Percentiles rank a stretch among this genome's conserved stretches.
phyloP scores from a whole-genome alignment of 805 yeast genomes.

The Zygosaccharomyces bisporus region DNA sequence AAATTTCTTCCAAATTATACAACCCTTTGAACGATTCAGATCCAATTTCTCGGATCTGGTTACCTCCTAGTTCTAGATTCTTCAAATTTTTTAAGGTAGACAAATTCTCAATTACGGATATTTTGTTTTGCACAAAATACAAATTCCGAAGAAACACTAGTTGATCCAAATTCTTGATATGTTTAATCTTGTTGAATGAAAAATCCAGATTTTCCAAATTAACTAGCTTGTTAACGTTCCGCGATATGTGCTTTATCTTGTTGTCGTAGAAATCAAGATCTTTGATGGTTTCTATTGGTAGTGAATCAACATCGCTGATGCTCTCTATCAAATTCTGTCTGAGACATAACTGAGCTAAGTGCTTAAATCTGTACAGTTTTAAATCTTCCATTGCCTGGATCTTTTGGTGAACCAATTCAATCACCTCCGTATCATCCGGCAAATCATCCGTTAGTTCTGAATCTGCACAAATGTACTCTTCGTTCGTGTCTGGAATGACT shows the following conservation, averaged over 20 bases:
- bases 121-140: slow-evolving; percentile 86
- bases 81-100: slow-evolving; percentile 52
- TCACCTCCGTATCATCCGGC: slow-evolving; percentile 53
- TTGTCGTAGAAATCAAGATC: slow-evolving; percentile 91
- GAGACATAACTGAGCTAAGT: slow-evolving; percentile 60
- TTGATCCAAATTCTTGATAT: slow-evolving; percentile 71
- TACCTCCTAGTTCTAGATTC: slow-evolving; percentile 89
- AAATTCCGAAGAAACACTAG: slow-evolving; percentile 61
- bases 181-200: slow-evolving; percentile 84
- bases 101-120: slow-evolving; percentile 65
- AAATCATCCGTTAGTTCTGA: slow-evolving; percentile 55
- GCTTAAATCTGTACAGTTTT: slow-evolving; percentile 51
- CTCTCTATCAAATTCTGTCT: slow-evolving; percentile 80
- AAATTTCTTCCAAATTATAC: slow-evolving; percentile 62
- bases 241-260: slow-evolving; percentile 79
- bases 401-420: slow-evolving; percentile 70
- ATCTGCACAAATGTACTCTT: slow-evolving; percentile 64
- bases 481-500: slow-evolving; percentile 35
- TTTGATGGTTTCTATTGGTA: slow-evolving; percentile 54
- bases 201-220: slow-evolving; percentile 66
- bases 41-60: slow-evolving; percentile 48
- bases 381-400: slow-evolving; percentile 60
- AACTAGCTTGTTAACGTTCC: slow-evolving; percentile 56
- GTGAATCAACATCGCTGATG: slow-evolving; percentile 62
- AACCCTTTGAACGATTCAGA: slow-evolving; percentile 47